A percentile compares a stretch with the other conserved stretches of the same genome.
Conservation (phyloP, 1,139 yeast species). For the Yarrowia galli region DNA sequence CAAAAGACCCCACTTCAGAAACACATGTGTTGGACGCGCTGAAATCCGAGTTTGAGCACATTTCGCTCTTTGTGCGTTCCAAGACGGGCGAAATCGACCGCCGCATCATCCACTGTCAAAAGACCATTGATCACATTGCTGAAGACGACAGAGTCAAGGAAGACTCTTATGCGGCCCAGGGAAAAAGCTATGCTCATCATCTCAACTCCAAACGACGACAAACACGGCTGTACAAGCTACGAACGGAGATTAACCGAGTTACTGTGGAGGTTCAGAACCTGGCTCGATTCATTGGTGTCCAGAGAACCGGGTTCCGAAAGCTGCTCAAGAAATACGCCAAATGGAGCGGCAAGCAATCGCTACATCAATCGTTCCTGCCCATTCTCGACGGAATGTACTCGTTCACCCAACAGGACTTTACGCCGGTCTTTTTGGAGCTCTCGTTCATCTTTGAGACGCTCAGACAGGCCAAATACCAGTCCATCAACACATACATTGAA, state of each 20-base stretch:
- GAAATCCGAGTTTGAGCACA: slow-evolving; percentile 57
- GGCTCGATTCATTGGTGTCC: slow-evolving; percentile 77
- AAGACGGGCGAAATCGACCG: slow-evolving; percentile 68
- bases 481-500: slow-evolving; percentile 48
- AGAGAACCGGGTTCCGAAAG: slow-evolving; percentile 81
- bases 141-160: slow-evolving; percentile 42
- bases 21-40: slow-evolving; percentile 49
- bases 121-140: slow-evolving; percentile 51
- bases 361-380: slow-evolving; percentile 49
- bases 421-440: slow-evolving; percentile 68
- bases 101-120: slow-evolving; percentile 54
- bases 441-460: slow-evolving; percentile 64
- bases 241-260: slow-evolving; percentile 54
- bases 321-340: slow-evolving; percentile 80
- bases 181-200: slow-evolving; percentile 14
- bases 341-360: slow-evolving; percentile 55
- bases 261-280: slow-evolving; percentile 71
- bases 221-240: slow-evolving; percentile 47
- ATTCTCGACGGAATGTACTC: slow-evolving; percentile 56
- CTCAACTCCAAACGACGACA: slow-evolving; percentile 46
- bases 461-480: slow-evolving; percentile 47
- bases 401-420: slow-evolving; percentile 69
- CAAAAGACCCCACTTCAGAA: slow-evolving; percentile 41
- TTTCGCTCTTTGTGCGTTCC: slow-evolving; percentile 63
- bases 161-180: slow-evolving; percentile 37